Evolutionary conservation across 768 basidiomycete species (phyloP).

Genomic region (Rhodotorula kratochvilovae): DNA sequence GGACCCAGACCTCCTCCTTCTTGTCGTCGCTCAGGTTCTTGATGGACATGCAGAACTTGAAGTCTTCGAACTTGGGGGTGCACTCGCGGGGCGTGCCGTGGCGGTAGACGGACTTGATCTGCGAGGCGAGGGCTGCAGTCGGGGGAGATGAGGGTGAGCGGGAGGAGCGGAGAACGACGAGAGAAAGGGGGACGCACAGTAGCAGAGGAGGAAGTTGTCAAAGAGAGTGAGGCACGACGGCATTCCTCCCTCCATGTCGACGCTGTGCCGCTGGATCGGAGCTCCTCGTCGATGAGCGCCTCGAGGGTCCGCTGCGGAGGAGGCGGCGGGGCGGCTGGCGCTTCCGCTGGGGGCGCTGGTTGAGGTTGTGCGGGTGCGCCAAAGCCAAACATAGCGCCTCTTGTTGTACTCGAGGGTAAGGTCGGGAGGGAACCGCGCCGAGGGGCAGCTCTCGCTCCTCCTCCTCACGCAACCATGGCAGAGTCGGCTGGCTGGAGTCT

Average conservation of each 20-base stretch:
- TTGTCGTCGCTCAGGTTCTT: conserved; percentile 73
- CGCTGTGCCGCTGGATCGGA: conserved; percentile 40
- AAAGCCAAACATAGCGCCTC: neutral
- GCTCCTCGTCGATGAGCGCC: conserved; percentile 39
- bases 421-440: neutral
- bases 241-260: conserved; percentile 43
- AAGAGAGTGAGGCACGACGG: conserved; percentile 43
- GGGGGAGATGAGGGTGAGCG: neutral
- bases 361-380: neutral
- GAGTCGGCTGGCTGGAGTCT: conserved; percentile 17
- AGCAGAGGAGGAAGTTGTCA: conserved; percentile 50
- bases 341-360: neutral
- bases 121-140: conserved; percentile 64
- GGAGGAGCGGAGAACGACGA: neutral
- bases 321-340: neutral
- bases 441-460: neutral
- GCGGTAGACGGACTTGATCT: conserved; percentile 80
- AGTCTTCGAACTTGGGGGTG: conserved; percentile 73
- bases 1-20: conserved; percentile 77
- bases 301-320: conserved; percentile 27
- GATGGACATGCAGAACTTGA: conserved; percentile 87
- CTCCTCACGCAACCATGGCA: neutral
- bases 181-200: conserved; percentile 43
- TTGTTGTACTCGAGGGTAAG: neutral
- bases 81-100: conserved; percentile 71